Evolutionary conservation across 2,329 filamentous ascomycete species (phyloP).

Genomic region (Massarina eburnea): DNA sequence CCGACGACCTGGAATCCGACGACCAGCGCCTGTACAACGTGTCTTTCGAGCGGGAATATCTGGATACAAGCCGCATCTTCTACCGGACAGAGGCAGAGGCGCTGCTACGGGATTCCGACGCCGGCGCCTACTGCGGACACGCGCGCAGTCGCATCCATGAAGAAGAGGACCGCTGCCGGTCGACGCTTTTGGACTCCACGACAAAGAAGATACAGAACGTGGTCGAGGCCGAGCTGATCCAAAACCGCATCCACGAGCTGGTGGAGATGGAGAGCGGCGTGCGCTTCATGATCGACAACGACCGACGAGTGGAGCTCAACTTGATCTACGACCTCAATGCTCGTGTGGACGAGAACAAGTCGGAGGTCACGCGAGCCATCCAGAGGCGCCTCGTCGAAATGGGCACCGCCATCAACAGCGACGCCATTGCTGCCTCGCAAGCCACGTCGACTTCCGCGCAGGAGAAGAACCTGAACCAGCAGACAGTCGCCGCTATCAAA

Average conservation of each 20-base stretch:
- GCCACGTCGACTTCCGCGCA: slow-evolving; percentile 48
- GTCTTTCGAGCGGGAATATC: slow-evolving; percentile 77
- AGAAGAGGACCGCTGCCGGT: slow-evolving; percentile 79
- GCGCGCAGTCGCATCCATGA: slow-evolving; percentile 74
- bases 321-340: slow-evolving; percentile 79
- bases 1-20: slow-evolving; percentile 76
- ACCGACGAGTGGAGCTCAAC: slow-evolving; percentile 74
- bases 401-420: slow-evolving; percentile 79
- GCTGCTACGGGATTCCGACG: slow-evolving; percentile 76
- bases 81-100: slow-evolving; percentile 75
- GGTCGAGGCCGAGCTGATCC: slow-evolving; percentile 79
- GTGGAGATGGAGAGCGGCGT: slow-evolving; percentile 86
- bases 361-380: slow-evolving; percentile 68
- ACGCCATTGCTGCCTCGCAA: slow-evolving; percentile 58
- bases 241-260: slow-evolving; percentile 75
- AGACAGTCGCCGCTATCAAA: slow-evolving; percentile 83
- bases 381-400: slow-evolving; percentile 76
- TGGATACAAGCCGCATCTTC: slow-evolving; percentile 70
- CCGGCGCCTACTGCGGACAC: slow-evolving; percentile 77
- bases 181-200: slow-evolving; percentile 74
- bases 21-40: slow-evolving; percentile 80
- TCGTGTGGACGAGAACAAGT: slow-evolving; percentile 74
- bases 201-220: slow-evolving; percentile 72
- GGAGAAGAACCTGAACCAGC: slow-evolving; percentile 66
- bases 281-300: slow-evolving; percentile 87